Conservation (phyloP, 352 stramenopile species). For the Globisporangium perplexum region DNA sequence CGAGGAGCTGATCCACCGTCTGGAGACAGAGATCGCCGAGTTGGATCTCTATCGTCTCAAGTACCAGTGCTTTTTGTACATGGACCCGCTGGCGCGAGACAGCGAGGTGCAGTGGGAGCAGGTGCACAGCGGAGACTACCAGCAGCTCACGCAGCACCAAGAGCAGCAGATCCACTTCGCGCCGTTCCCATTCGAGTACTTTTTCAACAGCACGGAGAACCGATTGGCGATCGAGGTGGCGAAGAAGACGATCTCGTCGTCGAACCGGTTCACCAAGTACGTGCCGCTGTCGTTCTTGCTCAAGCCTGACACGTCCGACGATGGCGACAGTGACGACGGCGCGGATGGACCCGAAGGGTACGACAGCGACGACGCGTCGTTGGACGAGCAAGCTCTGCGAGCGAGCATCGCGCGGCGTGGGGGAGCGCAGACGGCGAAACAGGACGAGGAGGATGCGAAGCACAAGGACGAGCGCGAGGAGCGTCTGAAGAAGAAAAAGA, state of each 20-base stretch:
- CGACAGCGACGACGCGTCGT: slow-evolving; percentile 66
- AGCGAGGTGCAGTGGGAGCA: slow-evolving; percentile 41
- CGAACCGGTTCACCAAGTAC: slow-evolving; percentile 72
- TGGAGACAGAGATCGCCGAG: slow-evolving; percentile 64
- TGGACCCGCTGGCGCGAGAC: slow-evolving; percentile 64
- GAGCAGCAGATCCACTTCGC: slow-evolving; percentile 27
- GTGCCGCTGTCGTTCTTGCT: slow-evolving; percentile 77
- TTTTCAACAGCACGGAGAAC: slow-evolving; percentile 58
- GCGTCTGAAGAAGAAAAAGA: slow-evolving; percentile 54
- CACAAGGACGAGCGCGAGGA: slow-evolving; percentile 24
- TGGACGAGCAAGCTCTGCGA: slow-evolving; percentile 34
- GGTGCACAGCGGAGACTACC: slow-evolving; percentile 9
- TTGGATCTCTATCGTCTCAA: slow-evolving; percentile 77
- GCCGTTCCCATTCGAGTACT: slow-evolving; percentile 70
- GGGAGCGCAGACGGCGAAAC: slow-evolving; percentile 8
- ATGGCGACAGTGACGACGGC: slow-evolving; percentile 56
- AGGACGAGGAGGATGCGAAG: slow-evolving; percentile 24
- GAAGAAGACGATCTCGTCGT: slow-evolving; percentile 73
- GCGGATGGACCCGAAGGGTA: slow-evolving; percentile 49
- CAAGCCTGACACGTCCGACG: slow-evolving; percentile 64
- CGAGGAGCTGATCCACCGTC: slow-evolving; percentile 65
- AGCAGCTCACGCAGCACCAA: slow-evolving; percentile 19
- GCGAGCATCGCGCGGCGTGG: slow-evolving; percentile 23
- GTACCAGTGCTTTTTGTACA: slow-evolving; percentile 80
- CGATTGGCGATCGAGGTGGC: slow-evolving; percentile 62